Percentiles rank a stretch among this genome's conserved stretches.
Conservation (phyloP, 1,284 basidiomycete genomes). For the Puccinia coronata region DNA sequence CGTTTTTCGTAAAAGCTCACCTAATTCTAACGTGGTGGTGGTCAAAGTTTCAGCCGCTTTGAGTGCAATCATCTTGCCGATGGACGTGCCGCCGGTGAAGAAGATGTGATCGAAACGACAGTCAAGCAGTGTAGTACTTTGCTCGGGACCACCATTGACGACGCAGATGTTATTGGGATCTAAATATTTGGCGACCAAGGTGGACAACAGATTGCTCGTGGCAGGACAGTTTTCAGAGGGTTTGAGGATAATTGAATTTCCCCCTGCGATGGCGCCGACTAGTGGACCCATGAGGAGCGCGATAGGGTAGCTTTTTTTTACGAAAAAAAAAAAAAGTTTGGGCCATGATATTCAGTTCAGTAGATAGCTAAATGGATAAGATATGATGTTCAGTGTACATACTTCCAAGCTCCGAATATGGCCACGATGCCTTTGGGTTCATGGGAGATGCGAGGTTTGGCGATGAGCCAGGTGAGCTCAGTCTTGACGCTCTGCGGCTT, state of each 20-base stretch:
- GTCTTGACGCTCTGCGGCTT: constrained; percentile 56
- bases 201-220: constrained; percentile 57
- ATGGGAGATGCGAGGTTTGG: constrained; percentile 57
- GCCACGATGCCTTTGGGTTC: constrained; percentile 61
- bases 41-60: constrained; percentile 60
- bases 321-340: neutral
- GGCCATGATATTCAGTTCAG: too few relatives aligned
- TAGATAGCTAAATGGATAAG: constrained; percentile 31
- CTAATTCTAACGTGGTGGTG: constrained; percentile 59
- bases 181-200: constrained; percentile 59
- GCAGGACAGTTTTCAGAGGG: constrained; percentile 58
- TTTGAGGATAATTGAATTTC: constrained; percentile 58
- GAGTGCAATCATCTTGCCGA: constrained; percentile 59
- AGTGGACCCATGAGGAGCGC: constrained; percentile 58
- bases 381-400: constrained; percentile 18
- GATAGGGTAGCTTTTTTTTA: constrained; percentile 26
- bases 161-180: constrained; percentile 58
- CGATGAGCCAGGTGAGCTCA: constrained; percentile 56
- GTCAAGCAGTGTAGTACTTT: constrained; percentile 58
- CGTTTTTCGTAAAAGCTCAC: too few relatives aligned
- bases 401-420: constrained; percentile 60
- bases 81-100: constrained; percentile 59
- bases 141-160: constrained; percentile 59
- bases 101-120: constrained; percentile 60
- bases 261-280: constrained; percentile 60